These are phyloP conservation scores for Claviceps sp. DNA, from an alignment of 2,329 filamentous ascomycete species.

Conservation along the genomic window DNA sequence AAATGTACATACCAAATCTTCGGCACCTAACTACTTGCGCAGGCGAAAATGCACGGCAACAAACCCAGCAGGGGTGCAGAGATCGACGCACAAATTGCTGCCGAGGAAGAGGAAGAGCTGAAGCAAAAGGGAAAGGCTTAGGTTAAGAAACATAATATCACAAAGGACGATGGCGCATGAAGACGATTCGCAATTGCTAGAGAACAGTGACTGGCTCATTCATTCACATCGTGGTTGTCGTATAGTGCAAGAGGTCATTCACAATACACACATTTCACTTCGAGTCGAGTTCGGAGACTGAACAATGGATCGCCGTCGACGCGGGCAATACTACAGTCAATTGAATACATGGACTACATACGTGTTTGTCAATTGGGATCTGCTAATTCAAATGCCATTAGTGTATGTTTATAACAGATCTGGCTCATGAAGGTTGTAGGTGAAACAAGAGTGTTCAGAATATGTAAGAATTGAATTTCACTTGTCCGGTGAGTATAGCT, in stretches of 20 bases:
- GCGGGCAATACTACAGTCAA: not conserved
- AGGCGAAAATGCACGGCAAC: slow-evolving; percentile 57
- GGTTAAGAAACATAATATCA: not conserved
- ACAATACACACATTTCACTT: too few species aligned
- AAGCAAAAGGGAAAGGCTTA: slow-evolving; percentile 38
- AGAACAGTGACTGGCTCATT: too few species aligned
- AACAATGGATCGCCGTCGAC: too few species aligned
- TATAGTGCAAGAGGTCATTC: too few species aligned
- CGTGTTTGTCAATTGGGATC: not conserved
- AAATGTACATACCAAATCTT: too few species aligned
- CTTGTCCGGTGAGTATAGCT: slow-evolving; percentile 59
- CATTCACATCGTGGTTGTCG: too few species aligned
- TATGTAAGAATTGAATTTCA: slow-evolving; percentile 99
- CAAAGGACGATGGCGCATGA: not conserved
- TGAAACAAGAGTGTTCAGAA: slow-evolving; percentile 50
- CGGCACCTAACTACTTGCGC: slow-evolving; percentile 1
- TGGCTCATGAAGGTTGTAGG: slow-evolving; percentile 5
- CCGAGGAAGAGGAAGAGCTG: slow-evolving; percentile 53
- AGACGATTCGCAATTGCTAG: too few species aligned
- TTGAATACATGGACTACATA: not conserved
- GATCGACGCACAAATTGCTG: slow-evolving; percentile 54
- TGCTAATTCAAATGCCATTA: not conserved
- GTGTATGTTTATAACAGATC: not conserved
- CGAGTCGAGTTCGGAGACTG: too few species aligned
- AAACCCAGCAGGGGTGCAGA: slow-evolving; percentile 59